A percentile compares a stretch with the other conserved stretches of the same genome.
Conservation (phyloP, 768 basidiomycete species). For the Boletus rubropictus region DNA sequence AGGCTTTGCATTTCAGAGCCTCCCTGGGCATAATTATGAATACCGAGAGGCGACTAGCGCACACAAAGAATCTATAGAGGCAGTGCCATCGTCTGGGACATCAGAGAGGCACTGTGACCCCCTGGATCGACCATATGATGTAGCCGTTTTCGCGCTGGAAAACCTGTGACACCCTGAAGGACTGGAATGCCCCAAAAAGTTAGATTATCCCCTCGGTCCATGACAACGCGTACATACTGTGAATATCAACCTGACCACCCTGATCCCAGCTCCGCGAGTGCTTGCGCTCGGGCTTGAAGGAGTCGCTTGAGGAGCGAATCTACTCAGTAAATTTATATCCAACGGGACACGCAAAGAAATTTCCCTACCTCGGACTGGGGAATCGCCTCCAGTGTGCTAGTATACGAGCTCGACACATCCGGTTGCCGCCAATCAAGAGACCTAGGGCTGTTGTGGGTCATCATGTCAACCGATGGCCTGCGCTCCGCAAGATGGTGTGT, state of each 20-base stretch:
- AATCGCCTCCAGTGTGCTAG: constrained; percentile 26
- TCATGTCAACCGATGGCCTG: constrained; percentile 29
- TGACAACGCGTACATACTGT: constrained; percentile 19
- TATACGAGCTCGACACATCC: constrained; percentile 28
- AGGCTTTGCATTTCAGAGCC: constrained; percentile 14
- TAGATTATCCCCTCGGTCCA: constrained; percentile 6
- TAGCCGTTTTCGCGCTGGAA: constrained; percentile 55
- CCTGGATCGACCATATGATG: constrained; percentile 61
- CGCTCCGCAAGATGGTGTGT: constrained; percentile 32
- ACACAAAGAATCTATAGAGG: constrained; percentile 38
- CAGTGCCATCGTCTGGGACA: constrained; percentile 51
- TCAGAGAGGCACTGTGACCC: constrained; percentile 46
- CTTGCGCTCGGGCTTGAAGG: constrained; percentile 44
- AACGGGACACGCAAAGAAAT: constrained; percentile 7
- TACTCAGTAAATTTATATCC: constrained; percentile 30
- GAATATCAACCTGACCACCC: constrained; percentile 33
- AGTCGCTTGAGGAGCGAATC: constrained; percentile 36
- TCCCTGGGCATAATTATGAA: constrained; percentile 13
- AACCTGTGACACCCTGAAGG: constrained; percentile 44
- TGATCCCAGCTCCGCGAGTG: constrained; percentile 63
- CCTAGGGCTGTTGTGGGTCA: constrained; percentile 32
- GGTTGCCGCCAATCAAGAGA: constrained; percentile 31
- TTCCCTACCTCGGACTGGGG: constrained; percentile 32
- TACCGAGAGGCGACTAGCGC: constrained; percentile 20
- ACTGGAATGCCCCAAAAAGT: constrained; percentile 15